Evolutionary conservation across 2,329 filamentous ascomycete genomes (phyloP), one percentile per base, ranked within the genome.

Genomic region (Parastagonospora avenae): DNA sequence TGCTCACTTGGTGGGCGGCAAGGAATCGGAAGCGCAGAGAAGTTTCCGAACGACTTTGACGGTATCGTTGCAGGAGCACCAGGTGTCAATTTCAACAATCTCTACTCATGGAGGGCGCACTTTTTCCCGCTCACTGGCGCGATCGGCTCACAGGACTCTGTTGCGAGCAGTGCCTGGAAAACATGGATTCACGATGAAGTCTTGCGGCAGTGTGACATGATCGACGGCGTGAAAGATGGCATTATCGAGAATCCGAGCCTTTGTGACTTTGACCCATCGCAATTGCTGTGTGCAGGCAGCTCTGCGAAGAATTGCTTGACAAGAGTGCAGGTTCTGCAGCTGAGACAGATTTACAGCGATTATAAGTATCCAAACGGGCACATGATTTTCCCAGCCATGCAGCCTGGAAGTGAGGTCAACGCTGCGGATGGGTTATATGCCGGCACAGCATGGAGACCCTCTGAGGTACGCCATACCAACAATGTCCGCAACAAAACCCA

Each of bases 211-310:
- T 83, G 80, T 59, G 80, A 82, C 59, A 62, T 60, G 1, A 64
- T 80, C 10, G 80, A 82, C 55, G 76, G 76, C 8, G 76, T 77
- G 4, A 52, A 68, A 11, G 81, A 83, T 57, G 77, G 77, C 4
- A 76, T 81, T 37, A 70, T 80, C 44, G 76, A 76, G 51, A 74
- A 79, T 55, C 73, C 78, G 0, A 64, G 62, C 2, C 61, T 75
- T 5, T 68, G 64, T 50, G 63, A 42, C 68, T 78, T 69, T 48
- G 64, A 42, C 8, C 75, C 77, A 12, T 68, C 74, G 42, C 60
- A 65, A 0, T 59, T 78, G 6, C 57, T 71, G 8, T 78, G 76
- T 56, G 42, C 38, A 1, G 38, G 32, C n/a, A 63, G 68, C 45
- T 53, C 14, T 27, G 59, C 54, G 3, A 59, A 60, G 54, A 70